Evolutionary conservation across 208 protist genomes (phyloP).

Genomic region (Leishmania mexicana): DNA sequence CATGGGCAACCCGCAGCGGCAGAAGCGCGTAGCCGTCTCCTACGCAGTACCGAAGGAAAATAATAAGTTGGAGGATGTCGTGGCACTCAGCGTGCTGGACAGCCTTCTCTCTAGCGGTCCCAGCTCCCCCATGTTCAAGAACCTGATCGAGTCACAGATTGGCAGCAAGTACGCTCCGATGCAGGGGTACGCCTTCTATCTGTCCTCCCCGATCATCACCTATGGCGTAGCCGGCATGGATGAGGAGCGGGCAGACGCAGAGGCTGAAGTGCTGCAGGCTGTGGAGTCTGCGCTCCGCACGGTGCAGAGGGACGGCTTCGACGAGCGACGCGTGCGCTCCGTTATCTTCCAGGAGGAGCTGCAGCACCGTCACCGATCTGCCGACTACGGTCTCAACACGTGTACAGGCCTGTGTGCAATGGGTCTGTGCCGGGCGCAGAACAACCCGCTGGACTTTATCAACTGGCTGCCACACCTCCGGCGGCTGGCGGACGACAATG

Average conservation of each 20-base stretch:
- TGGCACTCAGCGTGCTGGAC: slow-evolving; percentile 84
- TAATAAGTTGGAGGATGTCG: slow-evolving; percentile 74
- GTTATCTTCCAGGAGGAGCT: slow-evolving; percentile 92
- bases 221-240: slow-evolving; percentile 91
- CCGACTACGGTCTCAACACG: slow-evolving; percentile 86
- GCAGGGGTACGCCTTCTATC: slow-evolving; percentile 83
- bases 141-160: slow-evolving; percentile 89
- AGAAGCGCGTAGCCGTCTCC: slow-evolving; percentile 86
- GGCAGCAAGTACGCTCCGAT: slow-evolving; percentile 85
- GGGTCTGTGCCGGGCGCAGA: slow-evolving; percentile 68
- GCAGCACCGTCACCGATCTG: slow-evolving; percentile 86
- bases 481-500: slow-evolving; percentile 57
- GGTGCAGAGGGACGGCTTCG: slow-evolving; percentile 81
- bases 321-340: slow-evolving; percentile 74
- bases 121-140: slow-evolving; percentile 88
- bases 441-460: slow-evolving; percentile 84
- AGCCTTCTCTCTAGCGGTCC: slow-evolving; percentile 83
- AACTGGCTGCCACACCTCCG: slow-evolving; percentile 87
- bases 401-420: slow-evolving; percentile 77
- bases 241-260: slow-evolving; percentile 53
- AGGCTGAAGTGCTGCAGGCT: slow-evolving; percentile 66
- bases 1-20: slow-evolving; percentile 75
- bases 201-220: slow-evolving; percentile 83
- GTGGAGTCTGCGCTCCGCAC: slow-evolving; percentile 59
- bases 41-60: slow-evolving; percentile 67